phyloP scores from a whole-genome alignment of 176 grass and related monocot genomes.

The Puya raimondii region DNA sequence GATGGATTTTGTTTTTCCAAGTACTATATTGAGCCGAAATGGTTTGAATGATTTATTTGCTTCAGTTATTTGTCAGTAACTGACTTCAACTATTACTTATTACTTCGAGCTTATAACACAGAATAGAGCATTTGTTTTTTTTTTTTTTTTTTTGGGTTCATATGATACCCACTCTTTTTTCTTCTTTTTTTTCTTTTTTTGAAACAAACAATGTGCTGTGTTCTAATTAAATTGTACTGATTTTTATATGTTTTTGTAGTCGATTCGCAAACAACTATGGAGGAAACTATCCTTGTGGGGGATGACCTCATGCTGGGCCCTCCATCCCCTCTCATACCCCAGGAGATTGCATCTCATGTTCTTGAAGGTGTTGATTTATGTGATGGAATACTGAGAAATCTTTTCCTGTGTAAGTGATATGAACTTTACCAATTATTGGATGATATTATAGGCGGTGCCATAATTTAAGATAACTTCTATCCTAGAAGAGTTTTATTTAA shows the following conservation, averaged over 20 bases:
- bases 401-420: slow-evolving; percentile 77
- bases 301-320: slow-evolving; percentile 89
- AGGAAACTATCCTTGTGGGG: slow-evolving; percentile 81
- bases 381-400: slow-evolving; percentile 82
- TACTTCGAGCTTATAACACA: too few species aligned
- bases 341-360: slow-evolving; percentile 83
- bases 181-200: too few species aligned
- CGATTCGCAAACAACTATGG: slow-evolving; percentile 83
- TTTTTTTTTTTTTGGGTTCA: too few species aligned
- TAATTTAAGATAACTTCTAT: not conserved
- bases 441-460: not conserved
- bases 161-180: too few species aligned
- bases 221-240: not conserved
- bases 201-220: too few species aligned
- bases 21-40: too few species aligned
- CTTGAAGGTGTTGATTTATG: slow-evolving; percentile 92
- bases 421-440: not conserved
- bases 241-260: slow-evolving; percentile 25
- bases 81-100: too few species aligned
- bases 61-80: too few species aligned
- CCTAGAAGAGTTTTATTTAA: not conserved
- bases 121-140: too few species aligned
- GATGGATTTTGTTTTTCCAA: too few species aligned
- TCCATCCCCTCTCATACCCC: slow-evolving; percentile 75
- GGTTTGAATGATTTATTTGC: too few species aligned